Evolutionary conservation across 768 basidiomycete species (phyloP), one percentile per base, ranked within the genome.

Genomic region (Clitopilus hobsonii): DNA sequence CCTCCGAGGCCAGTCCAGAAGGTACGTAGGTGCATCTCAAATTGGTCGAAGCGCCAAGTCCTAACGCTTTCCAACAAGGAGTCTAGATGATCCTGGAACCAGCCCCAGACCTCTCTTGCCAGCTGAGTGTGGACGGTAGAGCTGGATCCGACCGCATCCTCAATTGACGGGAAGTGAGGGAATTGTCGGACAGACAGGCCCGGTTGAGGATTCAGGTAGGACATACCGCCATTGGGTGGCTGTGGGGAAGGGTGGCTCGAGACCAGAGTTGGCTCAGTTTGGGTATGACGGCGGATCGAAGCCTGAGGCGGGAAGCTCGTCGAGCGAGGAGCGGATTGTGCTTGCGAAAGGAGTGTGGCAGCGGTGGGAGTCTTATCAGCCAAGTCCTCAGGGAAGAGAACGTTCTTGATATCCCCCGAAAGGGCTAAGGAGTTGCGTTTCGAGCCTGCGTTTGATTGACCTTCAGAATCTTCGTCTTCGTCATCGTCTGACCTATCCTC

Each of bases 11-110:
- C 84, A 11, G 84, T 78, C 94, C 94, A 96, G 73, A 95, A 96
- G 10, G 85, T 81, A 48, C 92, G 83, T 41, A 94, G 71, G 63
- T 91, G 83, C 73, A 92, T 82, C 69, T 95, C 92, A 64, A 94
- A 94, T 69, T 92, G 89, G 70, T 95, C 93, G 62, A 93, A 90
- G 32, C 91, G 80, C 74, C 87, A 89, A 16, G 81, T 74, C 53
- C 89, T 76, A 38, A 93, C 83, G 61, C 82, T 86, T 60, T 92
- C 89, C 27, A 94, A 72, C 48, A 95, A 77, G 0, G 86, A 75
- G 69, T 95, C 91, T 57, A 94, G 77, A 74, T 96, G 94, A 55
- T 92, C 88, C 68, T 90, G 88, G 77, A 96, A 96, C 86, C 90
- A 91, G 26, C 77, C 80, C 94, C 94, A 96, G 5, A 92, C 89